Conservation (phyloP, 208 protist species). For the Acanthamoeba royreba region DNA sequence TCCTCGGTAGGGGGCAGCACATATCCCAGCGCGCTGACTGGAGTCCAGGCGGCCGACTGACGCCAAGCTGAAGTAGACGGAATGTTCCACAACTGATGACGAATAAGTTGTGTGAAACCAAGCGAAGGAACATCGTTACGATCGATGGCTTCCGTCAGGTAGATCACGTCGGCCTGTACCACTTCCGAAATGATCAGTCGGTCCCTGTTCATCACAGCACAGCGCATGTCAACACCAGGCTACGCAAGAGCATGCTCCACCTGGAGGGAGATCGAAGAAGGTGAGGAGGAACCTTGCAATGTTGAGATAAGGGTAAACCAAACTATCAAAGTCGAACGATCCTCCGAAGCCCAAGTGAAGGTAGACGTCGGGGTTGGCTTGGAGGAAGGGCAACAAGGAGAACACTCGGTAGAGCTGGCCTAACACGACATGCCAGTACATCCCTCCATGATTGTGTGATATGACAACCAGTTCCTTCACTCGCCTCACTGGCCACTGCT, state of each 20-base stretch:
- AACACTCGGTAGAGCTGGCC: slow-evolving; percentile 14
- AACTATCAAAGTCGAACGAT: neutral
- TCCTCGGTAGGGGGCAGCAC: too few species aligned
- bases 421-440: slow-evolving; percentile 29
- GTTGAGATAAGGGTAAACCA: neutral
- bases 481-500: neutral
- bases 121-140: slow-evolving; percentile 5
- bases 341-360: neutral
- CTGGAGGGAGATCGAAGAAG: neutral
- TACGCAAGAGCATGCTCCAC: neutral
- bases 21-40: too few species aligned
- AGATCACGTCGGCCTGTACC: neutral
- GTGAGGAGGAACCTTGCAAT: neutral
- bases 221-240: too few species aligned
- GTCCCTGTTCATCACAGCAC: neutral
- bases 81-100: neutral
- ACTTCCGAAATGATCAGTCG: neutral
- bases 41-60: neutral
- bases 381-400: neutral
- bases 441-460: neutral
- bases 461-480: slow-evolving; percentile 34
- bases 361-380: slow-evolving; percentile 2
- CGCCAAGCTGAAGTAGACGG: neutral
- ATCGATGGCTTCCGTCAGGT: neutral
- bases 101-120: neutral